phyloP scores from a whole-genome alignment of 306 rosid genomes.

The Trifolium repens region DNA sequence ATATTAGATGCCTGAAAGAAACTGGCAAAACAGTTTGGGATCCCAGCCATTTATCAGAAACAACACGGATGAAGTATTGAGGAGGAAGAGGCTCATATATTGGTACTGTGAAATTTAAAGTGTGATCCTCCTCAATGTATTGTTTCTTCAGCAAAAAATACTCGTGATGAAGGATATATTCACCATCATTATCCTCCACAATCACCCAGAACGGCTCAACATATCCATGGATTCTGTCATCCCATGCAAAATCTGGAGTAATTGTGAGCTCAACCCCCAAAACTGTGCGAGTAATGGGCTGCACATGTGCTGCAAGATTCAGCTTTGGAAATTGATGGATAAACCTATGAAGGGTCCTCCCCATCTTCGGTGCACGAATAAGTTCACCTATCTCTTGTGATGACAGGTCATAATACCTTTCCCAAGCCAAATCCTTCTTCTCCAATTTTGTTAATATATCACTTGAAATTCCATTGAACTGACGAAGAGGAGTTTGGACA shows the following conservation, averaged over 20 bases:
- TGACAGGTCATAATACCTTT: slow-evolving; percentile 89
- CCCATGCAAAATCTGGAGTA: slow-evolving; percentile 97
- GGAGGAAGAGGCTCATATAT: slow-evolving; percentile 92
- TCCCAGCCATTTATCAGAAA: slow-evolving; percentile 97
- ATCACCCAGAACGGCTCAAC: slow-evolving; percentile 96
- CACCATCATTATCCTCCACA: slow-evolving; percentile 96
- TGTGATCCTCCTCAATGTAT: slow-evolving; percentile 85
- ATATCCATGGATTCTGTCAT: slow-evolving; percentile 90
- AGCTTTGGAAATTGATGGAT: slow-evolving; percentile 91
- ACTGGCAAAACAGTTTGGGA: slow-evolving; percentile 88
- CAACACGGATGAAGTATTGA: slow-evolving; percentile 83
- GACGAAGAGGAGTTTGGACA: slow-evolving; percentile 91
- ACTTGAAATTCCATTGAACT: slow-evolving; percentile 78
- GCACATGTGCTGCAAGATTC: slow-evolving; percentile 94
- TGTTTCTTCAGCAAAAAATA: slow-evolving; percentile 87
- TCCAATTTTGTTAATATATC: slow-evolving; percentile 79
- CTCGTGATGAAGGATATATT: slow-evolving; percentile 87
- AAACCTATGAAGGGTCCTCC: slow-evolving; percentile 81
- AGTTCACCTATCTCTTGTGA: slow-evolving; percentile 96
- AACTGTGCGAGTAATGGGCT: slow-evolving; percentile 93
- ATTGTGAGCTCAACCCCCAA: slow-evolving; percentile 88
- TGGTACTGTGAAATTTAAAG: slow-evolving; percentile 85
- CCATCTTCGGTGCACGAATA: slow-evolving; percentile 82
- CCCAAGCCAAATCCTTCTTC: slow-evolving; percentile 97
- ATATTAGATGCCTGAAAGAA: slow-evolving; percentile 88